Evolutionary conservation across 805 yeast genomes (phyloP).

Genomic region (Priceomyces medius): DNA sequence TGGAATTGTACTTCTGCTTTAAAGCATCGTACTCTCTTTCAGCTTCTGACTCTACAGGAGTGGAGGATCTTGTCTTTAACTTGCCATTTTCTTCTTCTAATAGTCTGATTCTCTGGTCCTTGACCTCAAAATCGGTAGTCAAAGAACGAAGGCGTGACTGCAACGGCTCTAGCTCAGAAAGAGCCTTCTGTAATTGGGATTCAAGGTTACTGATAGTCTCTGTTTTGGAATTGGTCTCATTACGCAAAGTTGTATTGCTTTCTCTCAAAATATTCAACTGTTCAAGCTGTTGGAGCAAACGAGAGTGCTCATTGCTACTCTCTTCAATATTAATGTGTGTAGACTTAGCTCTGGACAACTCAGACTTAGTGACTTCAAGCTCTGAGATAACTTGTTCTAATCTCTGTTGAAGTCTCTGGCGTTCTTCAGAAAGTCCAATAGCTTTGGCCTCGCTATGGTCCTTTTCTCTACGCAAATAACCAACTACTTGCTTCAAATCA

Average conservation of each 20-base stretch:
- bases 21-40: constrained; percentile 17
- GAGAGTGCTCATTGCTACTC: constrained; percentile 42
- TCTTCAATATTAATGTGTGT: constrained; percentile 22
- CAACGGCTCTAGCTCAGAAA: constrained; percentile 44
- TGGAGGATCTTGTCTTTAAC: constrained; percentile 51
- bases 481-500: constrained; percentile 51
- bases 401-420: constrained; percentile 49
- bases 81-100: constrained; percentile 55
- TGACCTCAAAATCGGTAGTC: constrained; percentile 43
- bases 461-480: constrained; percentile 69
- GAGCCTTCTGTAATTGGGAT: constrained; percentile 28
- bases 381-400: constrained; percentile 49
- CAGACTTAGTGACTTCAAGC: constrained; percentile 50
- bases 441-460: constrained; percentile 63
- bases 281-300: constrained; percentile 52
- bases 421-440: constrained; percentile 45
- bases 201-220: constrained; percentile 37
- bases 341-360: constrained; percentile 34
- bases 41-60: constrained; percentile 14
- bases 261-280: constrained; percentile 65
- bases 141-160: constrained; percentile 36
- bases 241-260: constrained; percentile 63
- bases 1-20: constrained; percentile 9
- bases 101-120: constrained; percentile 47
- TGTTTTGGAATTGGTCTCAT: constrained; percentile 37